phyloP scores from a whole-genome alignment of 768 basidiomycete genomes.

The Neoboletus subvelutipes region DNA sequence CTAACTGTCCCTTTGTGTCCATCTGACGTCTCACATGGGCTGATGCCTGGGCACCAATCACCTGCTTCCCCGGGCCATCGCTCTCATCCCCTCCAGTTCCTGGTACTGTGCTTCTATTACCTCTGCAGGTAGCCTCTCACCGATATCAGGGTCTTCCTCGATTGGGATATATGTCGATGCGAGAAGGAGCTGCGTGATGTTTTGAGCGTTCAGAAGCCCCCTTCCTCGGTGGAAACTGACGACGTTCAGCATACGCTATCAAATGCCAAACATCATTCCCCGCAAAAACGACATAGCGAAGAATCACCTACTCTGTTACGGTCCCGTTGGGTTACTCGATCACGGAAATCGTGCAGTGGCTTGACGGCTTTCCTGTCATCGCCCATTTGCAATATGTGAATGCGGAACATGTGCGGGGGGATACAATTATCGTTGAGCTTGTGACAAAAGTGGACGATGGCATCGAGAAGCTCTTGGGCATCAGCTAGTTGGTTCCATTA shows the following conservation, averaged over 20 bases:
- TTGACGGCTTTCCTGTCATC: constrained; percentile 22
- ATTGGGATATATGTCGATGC: constrained; percentile 16
- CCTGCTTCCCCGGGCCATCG: neutral
- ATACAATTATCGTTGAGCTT: constrained; percentile 9
- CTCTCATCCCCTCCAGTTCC: constrained; percentile 17
- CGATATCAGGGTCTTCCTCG: constrained; percentile 22
- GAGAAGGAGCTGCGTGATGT: constrained; percentile 21
- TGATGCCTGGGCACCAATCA: neutral
- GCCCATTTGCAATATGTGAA: constrained; percentile 27
- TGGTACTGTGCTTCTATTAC: constrained; percentile 13
- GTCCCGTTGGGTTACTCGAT: constrained; percentile 17
- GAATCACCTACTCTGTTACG: constrained; percentile 9
- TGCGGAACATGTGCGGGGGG: constrained; percentile 20
- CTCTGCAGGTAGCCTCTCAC: constrained; percentile 10
- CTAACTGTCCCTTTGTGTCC: neutral
- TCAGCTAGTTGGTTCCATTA: constrained; percentile 9
- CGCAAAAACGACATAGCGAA: neutral
- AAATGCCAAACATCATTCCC: neutral
- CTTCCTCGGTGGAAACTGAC: constrained; percentile 26
- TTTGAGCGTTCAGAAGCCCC: constrained; percentile 20
- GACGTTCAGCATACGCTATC: constrained; percentile 20
- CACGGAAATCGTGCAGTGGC: constrained; percentile 24
- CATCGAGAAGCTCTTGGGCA: constrained; percentile 9
- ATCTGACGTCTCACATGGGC: neutral
- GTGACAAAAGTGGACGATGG: constrained; percentile 9